A percentile compares a stretch with the other conserved stretches of the same genome.
These are phyloP conservation scores for Sesbania bispinosa DNA, from an alignment of 306 rosid genomes.

Conservation along the genomic window DNA sequence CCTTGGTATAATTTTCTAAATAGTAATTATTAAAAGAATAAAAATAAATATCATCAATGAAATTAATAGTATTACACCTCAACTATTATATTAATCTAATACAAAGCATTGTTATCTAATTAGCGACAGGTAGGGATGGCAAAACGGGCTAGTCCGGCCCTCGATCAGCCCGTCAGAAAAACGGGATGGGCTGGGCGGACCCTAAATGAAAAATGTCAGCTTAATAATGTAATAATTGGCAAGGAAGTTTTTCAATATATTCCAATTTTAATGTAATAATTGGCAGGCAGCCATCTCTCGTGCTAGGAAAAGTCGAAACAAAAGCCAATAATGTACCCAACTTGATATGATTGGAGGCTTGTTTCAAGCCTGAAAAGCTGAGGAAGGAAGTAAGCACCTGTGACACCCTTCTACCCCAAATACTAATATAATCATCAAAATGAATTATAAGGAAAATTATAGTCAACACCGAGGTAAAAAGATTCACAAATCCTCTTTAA, in stretches of 20 bases:
- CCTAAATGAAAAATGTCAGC: too few relatives aligned
- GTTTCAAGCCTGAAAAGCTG: neutral
- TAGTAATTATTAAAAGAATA: neutral
- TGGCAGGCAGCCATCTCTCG: neutral
- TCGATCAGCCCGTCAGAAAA: too few relatives aligned
- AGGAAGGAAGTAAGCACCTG: neutral
- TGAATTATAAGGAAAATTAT: too few relatives aligned
- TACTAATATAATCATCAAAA: too few relatives aligned
- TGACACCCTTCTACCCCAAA: too few relatives aligned
- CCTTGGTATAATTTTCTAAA: neutral
- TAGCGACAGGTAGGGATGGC: neutral
- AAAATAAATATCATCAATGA: neutral
- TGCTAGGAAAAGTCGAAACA: neutral
- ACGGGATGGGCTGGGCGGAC: too few relatives aligned
- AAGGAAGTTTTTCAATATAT: neutral
- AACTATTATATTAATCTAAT: neutral
- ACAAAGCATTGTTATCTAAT: neutral
- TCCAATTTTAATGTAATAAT: neutral
- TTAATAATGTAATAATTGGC: too few relatives aligned
- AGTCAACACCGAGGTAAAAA: too few relatives aligned
- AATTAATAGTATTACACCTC: neutral
- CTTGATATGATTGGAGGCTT: neutral
- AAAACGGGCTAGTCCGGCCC: too few relatives aligned
- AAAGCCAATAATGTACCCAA: neutral
- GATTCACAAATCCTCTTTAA: too few relatives aligned